phyloP scores from a whole-genome alignment of 2,329 filamentous ascomycete genomes.

The Beauveria caledonica region DNA sequence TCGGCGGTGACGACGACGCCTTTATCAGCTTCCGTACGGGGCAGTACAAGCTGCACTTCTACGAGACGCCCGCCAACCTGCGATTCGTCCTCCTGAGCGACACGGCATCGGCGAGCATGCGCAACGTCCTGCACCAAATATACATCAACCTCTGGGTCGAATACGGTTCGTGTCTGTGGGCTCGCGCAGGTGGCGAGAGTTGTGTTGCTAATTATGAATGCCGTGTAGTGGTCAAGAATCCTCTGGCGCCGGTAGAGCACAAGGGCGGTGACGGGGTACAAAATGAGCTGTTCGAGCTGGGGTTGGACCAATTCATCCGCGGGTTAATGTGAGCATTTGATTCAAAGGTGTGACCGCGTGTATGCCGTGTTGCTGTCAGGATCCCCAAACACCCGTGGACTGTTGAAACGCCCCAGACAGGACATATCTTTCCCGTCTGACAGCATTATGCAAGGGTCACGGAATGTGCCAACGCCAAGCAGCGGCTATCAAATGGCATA shows the following conservation, averaged over 20 bases:
- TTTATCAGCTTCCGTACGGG: conserved; percentile 91
- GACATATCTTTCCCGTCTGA: background rate
- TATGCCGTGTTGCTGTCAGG: background rate
- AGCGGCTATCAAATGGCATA: background rate
- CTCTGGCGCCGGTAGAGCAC: conserved; percentile 60
- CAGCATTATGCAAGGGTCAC: background rate
- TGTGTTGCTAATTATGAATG: background rate
- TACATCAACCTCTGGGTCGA: conserved; percentile 98
- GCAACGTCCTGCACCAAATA: conserved; percentile 92
- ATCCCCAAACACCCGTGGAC: background rate
- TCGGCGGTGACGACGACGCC: conserved; percentile 87
- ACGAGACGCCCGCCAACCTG: conserved; percentile 91
- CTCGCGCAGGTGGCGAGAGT: background rate
- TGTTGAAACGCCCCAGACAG: background rate
- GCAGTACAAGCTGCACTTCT: conserved; percentile 98
- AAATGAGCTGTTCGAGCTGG: conserved; percentile 64
- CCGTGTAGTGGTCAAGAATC: conserved; percentile 58
- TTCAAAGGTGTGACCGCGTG: background rate
- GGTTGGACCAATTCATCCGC: conserved; percentile 69
- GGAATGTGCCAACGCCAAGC: background rate
- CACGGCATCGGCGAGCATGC: conserved; percentile 78
- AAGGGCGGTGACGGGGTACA: conserved; percentile 60
- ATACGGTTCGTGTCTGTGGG: conserved; percentile 56
- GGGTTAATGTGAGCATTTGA: conserved; percentile 43
- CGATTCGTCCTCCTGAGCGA: conserved; percentile 97